Evolutionary conservation across 495 filamentous ascomycete species (phyloP).

Genomic region (Pseudevernia furfuracea): DNA sequence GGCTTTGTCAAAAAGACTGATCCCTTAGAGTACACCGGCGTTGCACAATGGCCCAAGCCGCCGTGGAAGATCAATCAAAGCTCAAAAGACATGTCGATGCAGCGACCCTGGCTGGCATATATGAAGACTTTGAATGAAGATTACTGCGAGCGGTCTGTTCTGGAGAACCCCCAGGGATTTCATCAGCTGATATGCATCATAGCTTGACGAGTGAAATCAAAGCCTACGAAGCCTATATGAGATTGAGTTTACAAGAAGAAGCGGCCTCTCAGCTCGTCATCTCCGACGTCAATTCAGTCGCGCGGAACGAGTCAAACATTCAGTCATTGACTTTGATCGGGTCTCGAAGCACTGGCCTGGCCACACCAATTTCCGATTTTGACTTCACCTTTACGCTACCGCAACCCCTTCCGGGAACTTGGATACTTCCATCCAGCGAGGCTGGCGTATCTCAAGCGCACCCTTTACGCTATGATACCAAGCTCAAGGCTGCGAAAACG

Average conservation of each 20-base stretch:
- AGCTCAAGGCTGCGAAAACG: background rate
- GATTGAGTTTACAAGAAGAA: slow-evolving; percentile 33
- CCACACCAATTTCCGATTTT: slow-evolving; percentile 44
- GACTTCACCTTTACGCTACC: slow-evolving; percentile 37
- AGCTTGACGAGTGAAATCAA: slow-evolving; percentile 42
- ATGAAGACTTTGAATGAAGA: slow-evolving; percentile 10
- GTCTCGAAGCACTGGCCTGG: slow-evolving; percentile 47
- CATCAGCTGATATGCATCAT: background rate
- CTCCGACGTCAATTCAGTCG: slow-evolving; percentile 25
- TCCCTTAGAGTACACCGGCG: slow-evolving; percentile 10
- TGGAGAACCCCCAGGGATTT: background rate
- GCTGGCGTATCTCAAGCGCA: slow-evolving; percentile 13
- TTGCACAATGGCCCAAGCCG: background rate
- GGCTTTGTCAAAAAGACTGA: background rate
- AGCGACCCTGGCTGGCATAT: slow-evolving; percentile 21
- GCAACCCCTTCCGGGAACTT: slow-evolving; percentile 13
- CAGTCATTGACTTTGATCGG: slow-evolving; percentile 40
- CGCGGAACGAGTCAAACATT: slow-evolving; percentile 25
- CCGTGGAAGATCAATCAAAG: background rate
- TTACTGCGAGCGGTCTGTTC: slow-evolving; percentile 5
- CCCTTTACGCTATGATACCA: background rate
- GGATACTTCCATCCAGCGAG: slow-evolving; percentile 26
- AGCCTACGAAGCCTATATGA: slow-evolving; percentile 40
- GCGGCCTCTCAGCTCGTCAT: slow-evolving; percentile 28
- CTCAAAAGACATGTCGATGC: background rate